A percentile compares a stretch with the other conserved stretches of the same genome.
These are phyloP conservation scores for Paracamarosporium sp. DNA, from an alignment of 2,329 filamentous ascomycete genomes.

Conservation along the genomic window DNA sequence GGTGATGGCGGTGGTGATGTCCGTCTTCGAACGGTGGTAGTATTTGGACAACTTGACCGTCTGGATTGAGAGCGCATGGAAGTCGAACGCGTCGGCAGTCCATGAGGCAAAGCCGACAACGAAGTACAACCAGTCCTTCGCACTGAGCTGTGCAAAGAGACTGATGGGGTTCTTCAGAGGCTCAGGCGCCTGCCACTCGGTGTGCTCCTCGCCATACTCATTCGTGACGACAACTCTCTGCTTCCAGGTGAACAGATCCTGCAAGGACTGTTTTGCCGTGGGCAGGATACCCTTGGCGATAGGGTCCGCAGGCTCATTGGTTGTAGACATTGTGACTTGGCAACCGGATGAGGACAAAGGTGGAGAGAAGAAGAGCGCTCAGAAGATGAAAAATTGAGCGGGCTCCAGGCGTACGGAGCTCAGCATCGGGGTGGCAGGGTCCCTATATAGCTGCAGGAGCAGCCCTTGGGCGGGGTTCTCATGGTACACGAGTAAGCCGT, in stretches of 20 bases:
- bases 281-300: slow-evolving; percentile 70
- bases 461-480: slow-evolving; percentile 20
- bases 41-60: slow-evolving; percentile 68
- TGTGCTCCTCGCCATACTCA: slow-evolving; percentile 67
- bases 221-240: slow-evolving; percentile 73
- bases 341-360: slow-evolving; percentile 1
- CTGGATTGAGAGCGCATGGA: slow-evolving; percentile 81
- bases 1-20: slow-evolving; percentile 77
- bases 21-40: slow-evolving; percentile 67
- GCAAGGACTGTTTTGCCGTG: slow-evolving; percentile 68
- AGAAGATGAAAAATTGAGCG: slow-evolving; percentile 1
- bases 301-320: slow-evolving; percentile 66
- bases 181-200: slow-evolving; percentile 72
- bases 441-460: slow-evolving; percentile 11
- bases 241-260: slow-evolving; percentile 75
- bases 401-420: slow-evolving; percentile 8
- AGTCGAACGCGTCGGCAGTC: slow-evolving; percentile 85
- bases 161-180: slow-evolving; percentile 74
- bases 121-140: slow-evolving; percentile 76
- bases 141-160: slow-evolving; percentile 68
- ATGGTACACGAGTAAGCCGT: slow-evolving; percentile 7
- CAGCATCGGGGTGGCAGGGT: slow-evolving; percentile 2
- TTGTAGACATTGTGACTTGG: slow-evolving; percentile 30
- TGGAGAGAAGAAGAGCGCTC: slow-evolving; percentile 10
- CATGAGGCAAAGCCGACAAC: slow-evolving; percentile 76